Percentiles rank a stretch among this genome's conserved stretches.
Evolutionary conservation across 306 rosid species (phyloP).

Genomic region (Medicago truncatula): DNA sequence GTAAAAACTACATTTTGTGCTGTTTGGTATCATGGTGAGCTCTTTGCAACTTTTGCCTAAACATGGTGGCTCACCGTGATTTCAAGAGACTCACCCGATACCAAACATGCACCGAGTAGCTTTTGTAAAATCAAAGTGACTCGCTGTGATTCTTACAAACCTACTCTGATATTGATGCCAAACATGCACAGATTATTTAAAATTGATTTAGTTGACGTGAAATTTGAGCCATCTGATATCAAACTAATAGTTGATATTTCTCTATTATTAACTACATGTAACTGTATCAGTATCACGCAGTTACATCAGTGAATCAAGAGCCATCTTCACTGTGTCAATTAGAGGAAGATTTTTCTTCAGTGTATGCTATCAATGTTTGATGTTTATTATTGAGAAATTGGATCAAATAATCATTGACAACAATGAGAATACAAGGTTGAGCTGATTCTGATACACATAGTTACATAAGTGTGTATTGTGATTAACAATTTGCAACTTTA

Average conservation of each 20-base stretch:
- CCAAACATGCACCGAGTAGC: too few relatives aligned
- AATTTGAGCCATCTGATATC: too few relatives aligned
- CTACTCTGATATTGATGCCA: neutral
- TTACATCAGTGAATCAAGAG: neutral
- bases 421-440: constrained; percentile 44
- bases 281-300: too few relatives aligned
- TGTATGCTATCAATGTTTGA: constrained; percentile 37
- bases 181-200: neutral
- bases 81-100: too few relatives aligned
- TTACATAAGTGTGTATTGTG: constrained; percentile 35
- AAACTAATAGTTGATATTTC: too few relatives aligned
- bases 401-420: constrained; percentile 46
- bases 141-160: neutral
- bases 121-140: too few relatives aligned
- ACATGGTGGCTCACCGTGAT: too few relatives aligned
- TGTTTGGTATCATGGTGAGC: too few relatives aligned
- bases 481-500: constrained; percentile 44
- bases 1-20: too few relatives aligned
- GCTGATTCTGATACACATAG: constrained; percentile 44
- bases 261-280: neutral
- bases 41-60: too few relatives aligned
- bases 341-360: neutral
- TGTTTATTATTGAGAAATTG: constrained; percentile 42
- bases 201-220: too few relatives aligned
- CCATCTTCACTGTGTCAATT: neutral